Conservation (phyloP, 352 stramenopile species). For the Globisporangium recalcitrans region DNA sequence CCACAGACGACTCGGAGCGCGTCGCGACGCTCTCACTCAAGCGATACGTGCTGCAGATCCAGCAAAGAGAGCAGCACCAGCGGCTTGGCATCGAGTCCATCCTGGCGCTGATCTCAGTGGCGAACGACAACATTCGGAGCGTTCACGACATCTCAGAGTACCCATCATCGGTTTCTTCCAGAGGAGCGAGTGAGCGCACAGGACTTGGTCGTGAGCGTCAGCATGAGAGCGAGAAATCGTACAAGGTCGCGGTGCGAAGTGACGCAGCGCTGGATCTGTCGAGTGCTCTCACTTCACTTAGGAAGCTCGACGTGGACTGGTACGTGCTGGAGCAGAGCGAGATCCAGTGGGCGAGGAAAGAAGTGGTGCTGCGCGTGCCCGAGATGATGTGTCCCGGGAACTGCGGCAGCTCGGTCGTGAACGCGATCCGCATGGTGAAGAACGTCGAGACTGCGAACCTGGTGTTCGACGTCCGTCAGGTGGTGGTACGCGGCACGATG, state of each 20-base stretch:
- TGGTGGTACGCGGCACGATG: conserved; percentile 57
- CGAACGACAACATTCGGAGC: conserved; percentile 38
- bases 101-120: conserved; percentile 30
- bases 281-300: conserved; percentile 20
- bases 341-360: conserved; percentile 45
- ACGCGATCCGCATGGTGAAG: conserved; percentile 37
- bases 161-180: conserved; percentile 1
- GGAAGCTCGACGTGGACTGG: conserved; percentile 25
- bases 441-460: conserved; percentile 47
- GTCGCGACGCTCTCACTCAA: conserved; percentile 19
- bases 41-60: conserved; percentile 33
- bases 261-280: conserved; percentile 25
- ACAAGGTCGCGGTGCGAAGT: conserved; percentile 30
- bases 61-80: conserved; percentile 14
- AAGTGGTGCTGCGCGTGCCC: conserved; percentile 56
- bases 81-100: conserved; percentile 24
- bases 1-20: neutral
- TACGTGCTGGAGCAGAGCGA: conserved; percentile 32
- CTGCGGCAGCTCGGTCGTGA: conserved; percentile 69
- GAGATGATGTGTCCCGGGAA: conserved; percentile 84
- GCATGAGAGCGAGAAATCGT: neutral
- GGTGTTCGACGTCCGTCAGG: conserved; percentile 50
- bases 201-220: neutral
- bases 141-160: conserved; percentile 28
- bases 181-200: neutral